Base-by-base conservation (phyloP, 768 basidiomycete species). In the Tylopilus subfusipes region DNA sequence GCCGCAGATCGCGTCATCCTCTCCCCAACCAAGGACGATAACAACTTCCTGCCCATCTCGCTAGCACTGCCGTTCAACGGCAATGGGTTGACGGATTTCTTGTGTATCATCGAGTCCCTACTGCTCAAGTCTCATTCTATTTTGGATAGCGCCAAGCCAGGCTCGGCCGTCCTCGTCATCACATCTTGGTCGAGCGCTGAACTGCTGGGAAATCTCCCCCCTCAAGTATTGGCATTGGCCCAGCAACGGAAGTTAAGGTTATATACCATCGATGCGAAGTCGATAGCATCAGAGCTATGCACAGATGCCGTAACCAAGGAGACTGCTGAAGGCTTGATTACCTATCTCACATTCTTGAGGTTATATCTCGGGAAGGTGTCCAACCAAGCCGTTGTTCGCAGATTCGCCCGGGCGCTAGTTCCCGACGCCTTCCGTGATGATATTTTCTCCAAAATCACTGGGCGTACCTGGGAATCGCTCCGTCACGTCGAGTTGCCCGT, bases 301-400 rank as follows among this genome's bases (percentile, higher is more conserved):
- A 63, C 67, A 11, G 64, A 69, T n/a, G 67, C 69, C 14, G 55
- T 71, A 5, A 56, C 66, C 10, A 72, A 71, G 52, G 76, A 79
- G 39, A 72, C 75, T 2, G 61, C 81, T 8, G 79, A 88, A 62
- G 77, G 74, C 57, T 70, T 90, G 56, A 65, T 90, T 33, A 80
- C 84, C 40, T 82, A 90, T 61, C 76, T 95, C 27, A 87, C 89
- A 1, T 91, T 98, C 77, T 72, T 98, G 64, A 79, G 91, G 50
- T 76, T 98, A 30, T 98, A 88, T 72, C 75, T 93, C 38, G 90
- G 88, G 27, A 71, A 76, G 47, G 72, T 74, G n/a, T 85, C 84
- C 8, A 78, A 73, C 22, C 79, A 86, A 64, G 67, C 70, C 1
- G 68, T 76, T 7, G 74, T 90, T 18, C 64, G 78, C 39, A 78